Conservation (phyloP, 345 rosid species). For the Excoecaria cochinchinensis region DNA sequence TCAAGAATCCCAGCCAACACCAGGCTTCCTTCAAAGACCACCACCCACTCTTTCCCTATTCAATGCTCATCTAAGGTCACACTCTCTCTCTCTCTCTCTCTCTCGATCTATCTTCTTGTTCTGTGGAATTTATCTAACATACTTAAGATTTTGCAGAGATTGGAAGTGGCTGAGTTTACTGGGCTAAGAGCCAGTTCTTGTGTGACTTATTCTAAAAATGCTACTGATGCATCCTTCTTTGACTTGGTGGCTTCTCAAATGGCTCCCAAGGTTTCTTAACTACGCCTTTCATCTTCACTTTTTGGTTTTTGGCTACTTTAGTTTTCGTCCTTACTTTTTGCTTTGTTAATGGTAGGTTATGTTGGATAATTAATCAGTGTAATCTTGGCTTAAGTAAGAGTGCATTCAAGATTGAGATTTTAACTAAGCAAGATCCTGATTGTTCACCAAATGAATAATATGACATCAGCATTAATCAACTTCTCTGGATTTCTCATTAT, state of each 20-base stretch:
- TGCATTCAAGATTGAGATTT: too few species aligned
- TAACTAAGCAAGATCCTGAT: too few species aligned
- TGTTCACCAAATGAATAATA: too few species aligned
- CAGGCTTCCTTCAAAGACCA: conserved; percentile 54
- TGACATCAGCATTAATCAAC: too few species aligned
- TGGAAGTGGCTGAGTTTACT: conserved; percentile 71
- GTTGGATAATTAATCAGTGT: too few species aligned
- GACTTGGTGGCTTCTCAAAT: conserved; percentile 76
- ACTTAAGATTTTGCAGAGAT: conserved; percentile 44
- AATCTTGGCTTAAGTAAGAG: too few species aligned
- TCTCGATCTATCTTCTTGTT: neutral
- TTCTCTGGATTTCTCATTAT: too few species aligned
- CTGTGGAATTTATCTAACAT: neutral
- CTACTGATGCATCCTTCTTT: conserved; percentile 59
- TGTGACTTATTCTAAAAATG: conserved; percentile 38
- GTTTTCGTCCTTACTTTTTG: too few species aligned
- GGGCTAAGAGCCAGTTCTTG: conserved; percentile 60
- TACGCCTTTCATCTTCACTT: neutral
- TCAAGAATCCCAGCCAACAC: conserved; percentile 65
- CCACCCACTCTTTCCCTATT: conserved; percentile 55
- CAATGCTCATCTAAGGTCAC: conserved; percentile 77
- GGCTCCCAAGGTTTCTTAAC: conserved; percentile 51
- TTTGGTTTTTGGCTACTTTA: too few species aligned
- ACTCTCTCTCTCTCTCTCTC: neutral
- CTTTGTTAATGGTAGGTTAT: too few species aligned